These are phyloP conservation scores for Fragosphaeria purpurea DNA, from an alignment of 2,329 filamentous ascomycete genomes.

Conservation along the genomic window DNA sequence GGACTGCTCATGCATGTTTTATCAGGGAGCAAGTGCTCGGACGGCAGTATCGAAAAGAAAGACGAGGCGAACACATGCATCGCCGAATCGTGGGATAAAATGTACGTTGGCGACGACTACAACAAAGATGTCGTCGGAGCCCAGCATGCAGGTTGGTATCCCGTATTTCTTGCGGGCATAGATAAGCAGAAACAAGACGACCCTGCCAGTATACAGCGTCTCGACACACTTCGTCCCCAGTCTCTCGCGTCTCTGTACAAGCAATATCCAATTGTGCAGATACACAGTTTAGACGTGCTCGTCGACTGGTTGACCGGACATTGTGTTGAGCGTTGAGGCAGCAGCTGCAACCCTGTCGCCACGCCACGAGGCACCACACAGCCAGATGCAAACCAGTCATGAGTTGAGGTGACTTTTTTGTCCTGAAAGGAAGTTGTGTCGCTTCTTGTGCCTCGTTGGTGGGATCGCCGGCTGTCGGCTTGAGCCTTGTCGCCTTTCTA, in stretches of 20 bases:
- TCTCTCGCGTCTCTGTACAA: not conserved
- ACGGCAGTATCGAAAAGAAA: too few species aligned
- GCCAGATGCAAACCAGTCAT: too few species aligned
- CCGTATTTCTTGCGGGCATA: conserved; percentile 1
- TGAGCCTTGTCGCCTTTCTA: too few species aligned
- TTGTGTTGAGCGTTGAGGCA: too few species aligned
- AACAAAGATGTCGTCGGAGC: conserved; percentile 10
- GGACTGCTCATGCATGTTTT: conserved; percentile 20
- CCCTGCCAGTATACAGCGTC: not conserved
- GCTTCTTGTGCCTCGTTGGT: too few species aligned
- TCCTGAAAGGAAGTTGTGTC: too few species aligned
- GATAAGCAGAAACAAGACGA: not conserved
- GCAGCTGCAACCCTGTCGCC: too few species aligned
- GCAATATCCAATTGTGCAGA: not conserved
- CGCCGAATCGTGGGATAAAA: conserved; percentile 5
- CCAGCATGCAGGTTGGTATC: conserved; percentile 9
- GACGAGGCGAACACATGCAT: not conserved
- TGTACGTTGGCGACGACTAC: conserved; percentile 14
- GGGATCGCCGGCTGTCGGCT: too few species aligned
- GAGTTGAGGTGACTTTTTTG: too few species aligned
- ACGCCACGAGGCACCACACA: too few species aligned
- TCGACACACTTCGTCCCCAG: not conserved
- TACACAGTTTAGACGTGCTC: not conserved
- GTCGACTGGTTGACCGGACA: not conserved
- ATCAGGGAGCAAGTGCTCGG: not conserved